Evolutionary conservation across 768 basidiomycete species (phyloP), one percentile per base, ranked within the genome.

Genomic region (Cystobasidium ongulense): DNA sequence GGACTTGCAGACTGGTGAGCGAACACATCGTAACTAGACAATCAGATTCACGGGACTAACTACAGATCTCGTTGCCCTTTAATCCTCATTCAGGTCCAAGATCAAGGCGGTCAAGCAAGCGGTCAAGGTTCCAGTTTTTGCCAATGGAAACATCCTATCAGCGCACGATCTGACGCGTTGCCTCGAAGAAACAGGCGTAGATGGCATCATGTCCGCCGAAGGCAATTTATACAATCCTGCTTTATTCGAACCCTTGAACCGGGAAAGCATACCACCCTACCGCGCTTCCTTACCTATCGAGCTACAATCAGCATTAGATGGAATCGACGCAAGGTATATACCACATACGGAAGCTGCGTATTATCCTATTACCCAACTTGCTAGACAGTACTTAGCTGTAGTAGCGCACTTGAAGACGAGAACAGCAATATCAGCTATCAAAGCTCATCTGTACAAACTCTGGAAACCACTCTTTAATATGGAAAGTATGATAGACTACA

Each of bases 61-160:
- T 33, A 57, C 13, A 36, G 39, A 41, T 8, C 41, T 33, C 7
- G 23, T 18, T 36, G 13, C n/a, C 46, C 25, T 29, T 25, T 50
- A 5, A 21, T 81, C 94, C 13, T 92, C 92, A 5, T 90, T 91
- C 78, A 96, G 90, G 90, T 83, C 82, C 29, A 89, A 96, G 81
- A 97, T 99, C 79, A 86, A 85, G 8, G 90, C 91, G 0, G 92
- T 99, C 77, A 96, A 94, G 80, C 81, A 89, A 77, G 90, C 91
- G 0, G 91, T 98, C 41, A 87, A 86, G 0, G 80, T 99, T 0
- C 95, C 94, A 1, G 93, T 99, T 2, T 91, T 99, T 80, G 94
- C 95, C 0, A 99, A 99, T 81, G 96, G 96, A 33, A 98, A 97
- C 80, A 87, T 97, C 74, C 87, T 97, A 15, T 91, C 88, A 80